Evolutionary conservation across 371 early-diverging fungal species (phyloP).

Genomic region (Zopfochytrium polystomum): DNA sequence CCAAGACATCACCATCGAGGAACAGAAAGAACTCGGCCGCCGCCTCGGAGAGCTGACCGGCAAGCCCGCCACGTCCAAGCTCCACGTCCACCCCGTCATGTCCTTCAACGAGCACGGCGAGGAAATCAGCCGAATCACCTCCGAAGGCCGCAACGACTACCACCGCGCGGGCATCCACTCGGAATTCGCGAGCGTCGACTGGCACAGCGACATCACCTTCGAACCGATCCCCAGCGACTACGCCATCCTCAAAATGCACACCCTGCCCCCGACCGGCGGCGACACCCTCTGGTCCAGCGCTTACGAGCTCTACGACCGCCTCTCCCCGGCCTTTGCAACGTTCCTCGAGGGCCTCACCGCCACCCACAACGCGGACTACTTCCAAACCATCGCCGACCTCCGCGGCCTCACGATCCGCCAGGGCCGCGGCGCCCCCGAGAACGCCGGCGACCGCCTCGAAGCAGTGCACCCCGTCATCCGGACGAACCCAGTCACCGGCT

Average conservation of each 20-base stretch:
- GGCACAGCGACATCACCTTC: conserved; percentile 48
- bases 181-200: conserved; percentile 1
- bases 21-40: conserved; percentile 13
- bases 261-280: conserved; percentile 58
- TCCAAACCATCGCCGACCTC: conserved; percentile 16
- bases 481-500: conserved; percentile 69
- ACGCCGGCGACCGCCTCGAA: conserved; percentile 12
- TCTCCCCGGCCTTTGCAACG: conserved; percentile 52
- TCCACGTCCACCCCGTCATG: conserved; percentile 57
- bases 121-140: conserved; percentile 16
- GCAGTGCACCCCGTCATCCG: conserved; percentile 58
- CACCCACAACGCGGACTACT: conserved; percentile 50
- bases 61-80: conserved; percentile 14
- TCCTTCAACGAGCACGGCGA: conserved; percentile 23
- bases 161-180: neutral
- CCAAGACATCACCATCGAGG: conserved; percentile 7
- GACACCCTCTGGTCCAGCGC: conserved; percentile 49
- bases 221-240: conserved; percentile 58
- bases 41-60: conserved; percentile 15
- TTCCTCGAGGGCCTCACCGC: conserved; percentile 63
- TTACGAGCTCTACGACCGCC: conserved; percentile 60
- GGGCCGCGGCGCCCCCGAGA: conserved; percentile 21
- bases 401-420: conserved; percentile 4
- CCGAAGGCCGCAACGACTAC: conserved; percentile 15
- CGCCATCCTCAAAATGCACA: conserved; percentile 55